These are phyloP conservation scores for Chlorella sp. DNA, from an alignment of 139 green algal genomes.

Conservation along the genomic window DNA sequence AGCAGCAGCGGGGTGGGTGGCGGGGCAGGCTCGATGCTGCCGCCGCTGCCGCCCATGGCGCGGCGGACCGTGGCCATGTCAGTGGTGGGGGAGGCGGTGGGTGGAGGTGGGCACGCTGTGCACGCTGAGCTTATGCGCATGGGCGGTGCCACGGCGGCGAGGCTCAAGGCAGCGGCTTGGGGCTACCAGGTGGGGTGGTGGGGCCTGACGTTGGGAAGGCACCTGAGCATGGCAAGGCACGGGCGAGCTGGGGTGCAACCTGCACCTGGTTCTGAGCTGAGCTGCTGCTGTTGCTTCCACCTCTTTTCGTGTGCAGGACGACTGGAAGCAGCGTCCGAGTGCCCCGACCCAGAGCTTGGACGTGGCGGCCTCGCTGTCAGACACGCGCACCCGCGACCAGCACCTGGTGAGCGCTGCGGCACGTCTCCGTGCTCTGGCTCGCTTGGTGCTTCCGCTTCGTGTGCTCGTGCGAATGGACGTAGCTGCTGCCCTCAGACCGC, in stretches of 20 bases:
- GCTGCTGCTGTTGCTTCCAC: background rate
- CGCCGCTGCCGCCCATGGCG: too few relatives aligned
- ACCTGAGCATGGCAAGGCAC: background rate
- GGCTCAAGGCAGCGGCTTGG: background rate
- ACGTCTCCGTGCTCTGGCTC: too few relatives aligned
- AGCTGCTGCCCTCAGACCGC: too few relatives aligned
- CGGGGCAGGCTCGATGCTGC: too few relatives aligned
- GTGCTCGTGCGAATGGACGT: too few relatives aligned
- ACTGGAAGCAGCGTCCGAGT: background rate
- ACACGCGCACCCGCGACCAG: background rate
- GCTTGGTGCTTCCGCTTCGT: too few relatives aligned
- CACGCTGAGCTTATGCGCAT: too few relatives aligned
- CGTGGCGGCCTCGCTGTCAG: background rate
- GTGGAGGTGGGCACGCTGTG: background rate
- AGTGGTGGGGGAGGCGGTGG: too few relatives aligned
- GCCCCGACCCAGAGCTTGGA: background rate
- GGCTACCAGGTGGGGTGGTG: background rate
- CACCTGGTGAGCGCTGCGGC: background rate
- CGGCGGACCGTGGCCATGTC: too few relatives aligned
- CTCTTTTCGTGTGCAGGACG: background rate
- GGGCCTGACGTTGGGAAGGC: background rate
- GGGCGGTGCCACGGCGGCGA: background rate
- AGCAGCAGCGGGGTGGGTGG: too few relatives aligned
- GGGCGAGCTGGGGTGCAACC: background rate
- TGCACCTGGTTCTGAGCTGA: background rate